Base-by-base conservation (phyloP, 192 early-diverging fungal species). In the Backusella circina region DNA sequence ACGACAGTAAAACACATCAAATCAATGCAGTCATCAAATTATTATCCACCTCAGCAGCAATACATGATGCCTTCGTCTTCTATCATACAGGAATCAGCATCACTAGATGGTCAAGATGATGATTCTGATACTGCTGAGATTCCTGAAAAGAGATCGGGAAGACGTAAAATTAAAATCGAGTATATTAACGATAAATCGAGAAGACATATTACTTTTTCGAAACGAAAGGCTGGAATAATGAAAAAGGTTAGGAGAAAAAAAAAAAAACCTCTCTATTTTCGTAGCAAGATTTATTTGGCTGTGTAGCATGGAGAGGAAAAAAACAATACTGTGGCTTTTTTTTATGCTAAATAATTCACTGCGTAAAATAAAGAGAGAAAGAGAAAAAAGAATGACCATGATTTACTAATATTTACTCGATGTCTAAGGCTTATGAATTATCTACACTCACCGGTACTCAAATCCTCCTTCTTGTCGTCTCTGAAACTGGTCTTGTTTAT, bases 181-280 rank as follows among this genome's bases (percentile, higher is more conserved):
- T 96, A 92, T 73, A 97, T 97, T 64, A 90, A 93, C 54, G 96
- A 96, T 80, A 96, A 95, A 84, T 90, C 89, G 67, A 86, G 95
- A 78, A 88, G 96, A 41, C 95, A 95, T 73, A 96, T 96, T 75
- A 96, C 96, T 3, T 96, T 97, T 77, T 91, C 89, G 76, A 97
- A 97, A 82, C 86, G 96, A 75, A 96, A 96, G 79, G 92, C 95
- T 15, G 96, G 96, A 33, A 95, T 98, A 72, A 96, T 98, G 96
- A 98, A 98, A 85, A 98, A 98, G 91, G 90, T 91, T 79, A 30
- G 26, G 15, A 36, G 18, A 21, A 35, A 28, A 1, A 13, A 41
- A 41, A 47, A 41, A 37, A 68, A 36, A 9, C 1, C 23, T 4
- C 5, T 51, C 10, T 61, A 10, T 51, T 61, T 61, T 61, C 54